Base-by-base conservation (phyloP, 768 basidiomycete species). In the Leccinellum rugosiceps region DNA sequence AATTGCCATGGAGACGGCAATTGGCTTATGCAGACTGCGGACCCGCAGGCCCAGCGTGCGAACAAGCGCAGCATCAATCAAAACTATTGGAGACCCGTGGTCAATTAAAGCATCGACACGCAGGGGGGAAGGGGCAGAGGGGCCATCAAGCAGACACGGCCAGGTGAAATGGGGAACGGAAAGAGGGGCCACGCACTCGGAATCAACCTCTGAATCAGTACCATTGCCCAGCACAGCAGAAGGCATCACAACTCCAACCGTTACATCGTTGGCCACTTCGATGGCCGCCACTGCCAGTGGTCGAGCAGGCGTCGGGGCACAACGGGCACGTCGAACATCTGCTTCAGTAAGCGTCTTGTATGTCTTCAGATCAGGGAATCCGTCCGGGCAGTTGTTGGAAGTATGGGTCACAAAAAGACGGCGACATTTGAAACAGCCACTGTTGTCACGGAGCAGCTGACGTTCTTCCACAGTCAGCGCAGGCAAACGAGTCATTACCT, bases 351-450 rank as follows among this genome's bases (percentile, higher is more conserved):
- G 2, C 2, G 35, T 15, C 35, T 38, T 38, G 35, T 38, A 38
- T 9, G 35, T 17, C 17, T 38, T 38, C 2, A 15, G 15, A 17
- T 38, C 35, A 1, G 35, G 35, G 35, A 38, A 38, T 2, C 17
- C 35, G 6, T 38, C 7, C 5, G 35, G 35, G 17, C 35, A 38
- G 35, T 17, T 8, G 14, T 4, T n/a, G 15, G 35, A 38, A 7
- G 15, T 14, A 10, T 38, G 35, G 15, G 14, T 17, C 7, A 38
- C 19, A 28, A 47, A 47, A 2, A 28, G 3, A 5, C 13, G 25
- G 0, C 63, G 52, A 34, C 72, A 74, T n/a, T 71, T 66, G 57
- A 63, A 56, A 34, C 74, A 74, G 0, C 72, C 67, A 3, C 57
- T 30, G 30, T 68, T 57, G 0, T 65, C 54, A 0, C 11, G 4